Conservation (phyloP, 768 basidiomycete genomes). For the Boletus reticulatus region DNA sequence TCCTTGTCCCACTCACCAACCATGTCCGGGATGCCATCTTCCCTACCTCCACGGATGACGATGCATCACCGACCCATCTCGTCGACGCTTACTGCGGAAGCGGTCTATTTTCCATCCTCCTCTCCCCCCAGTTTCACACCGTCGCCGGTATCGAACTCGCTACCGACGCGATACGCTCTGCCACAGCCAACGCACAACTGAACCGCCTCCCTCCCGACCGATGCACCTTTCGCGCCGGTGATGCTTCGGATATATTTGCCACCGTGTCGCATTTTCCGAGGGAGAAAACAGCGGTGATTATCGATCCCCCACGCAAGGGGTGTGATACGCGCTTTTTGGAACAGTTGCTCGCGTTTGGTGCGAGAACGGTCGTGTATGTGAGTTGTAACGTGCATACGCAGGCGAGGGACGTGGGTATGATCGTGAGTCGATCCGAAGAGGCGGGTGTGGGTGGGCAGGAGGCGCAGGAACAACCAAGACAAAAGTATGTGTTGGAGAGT, state of each 20-base stretch:
- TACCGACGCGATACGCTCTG: slow-evolving; percentile 63
- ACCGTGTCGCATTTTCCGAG: slow-evolving; percentile 65
- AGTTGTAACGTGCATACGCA: slow-evolving; percentile 96
- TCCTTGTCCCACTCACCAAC: slow-evolving; percentile 77
- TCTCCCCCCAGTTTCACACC: slow-evolving; percentile 69
- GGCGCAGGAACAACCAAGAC: slow-evolving; percentile 19
- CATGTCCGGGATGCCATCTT: slow-evolving; percentile 81
- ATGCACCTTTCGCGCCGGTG: slow-evolving; percentile 71
- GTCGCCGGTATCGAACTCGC: slow-evolving; percentile 91
- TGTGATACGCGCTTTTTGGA: slow-evolving; percentile 77
- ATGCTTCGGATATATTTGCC: slow-evolving; percentile 83
- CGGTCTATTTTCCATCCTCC: slow-evolving; percentile 83
- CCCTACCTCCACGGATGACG: slow-evolving; percentile 13
- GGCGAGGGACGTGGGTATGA: slow-evolving; percentile 81
- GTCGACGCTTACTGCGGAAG: slow-evolving; percentile 95
- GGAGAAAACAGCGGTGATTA: slow-evolving; percentile 63
- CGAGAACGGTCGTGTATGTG: slow-evolving; percentile 79
- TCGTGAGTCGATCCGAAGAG: slow-evolving; percentile 46
- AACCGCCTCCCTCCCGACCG: slow-evolving; percentile 58
- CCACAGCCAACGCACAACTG: slow-evolving; percentile 61
- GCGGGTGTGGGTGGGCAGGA: slow-evolving; percentile 34
- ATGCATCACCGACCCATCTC: slow-evolving; percentile 64
- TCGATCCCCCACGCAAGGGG: slow-evolving; percentile 95
- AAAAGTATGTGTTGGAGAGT: slow-evolving; percentile 75
- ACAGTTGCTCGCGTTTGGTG: slow-evolving; percentile 71